Evolutionary conservation across 345 rosid species (phyloP).

Genomic region (Microthlaspi erraticum): DNA sequence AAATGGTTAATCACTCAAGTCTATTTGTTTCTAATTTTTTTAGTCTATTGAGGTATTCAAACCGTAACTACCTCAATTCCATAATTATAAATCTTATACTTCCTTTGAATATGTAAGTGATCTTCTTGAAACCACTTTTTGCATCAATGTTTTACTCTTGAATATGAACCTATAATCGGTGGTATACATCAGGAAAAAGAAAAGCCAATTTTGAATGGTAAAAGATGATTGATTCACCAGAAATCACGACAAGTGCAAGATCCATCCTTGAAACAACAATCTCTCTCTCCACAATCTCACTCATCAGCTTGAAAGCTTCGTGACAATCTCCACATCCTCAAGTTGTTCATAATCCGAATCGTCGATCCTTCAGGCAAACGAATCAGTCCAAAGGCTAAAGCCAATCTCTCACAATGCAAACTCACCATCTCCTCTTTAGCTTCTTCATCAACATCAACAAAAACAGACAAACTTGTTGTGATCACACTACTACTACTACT

Average conservation of each 20-base stretch:
- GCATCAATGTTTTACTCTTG: background rate
- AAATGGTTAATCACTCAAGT: background rate
- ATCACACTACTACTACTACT: slow-evolving; percentile 49
- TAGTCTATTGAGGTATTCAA: background rate
- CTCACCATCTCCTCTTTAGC: slow-evolving; percentile 58
- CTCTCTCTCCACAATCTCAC: slow-evolving; percentile 63
- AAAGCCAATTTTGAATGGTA: background rate
- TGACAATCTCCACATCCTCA: slow-evolving; percentile 87
- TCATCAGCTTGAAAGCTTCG: slow-evolving; percentile 68
- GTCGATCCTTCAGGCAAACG: slow-evolving; percentile 53
- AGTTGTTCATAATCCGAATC: slow-evolving; percentile 65
- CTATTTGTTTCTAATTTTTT: too few species aligned
- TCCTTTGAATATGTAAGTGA: background rate
- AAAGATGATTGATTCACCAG: slow-evolving; percentile 51
- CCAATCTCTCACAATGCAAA: slow-evolving; percentile 78
- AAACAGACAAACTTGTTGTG: slow-evolving; percentile 57
- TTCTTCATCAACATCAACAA: slow-evolving; percentile 71
- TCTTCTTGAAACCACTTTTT: background rate
- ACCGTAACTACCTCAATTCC: slow-evolving; percentile 1
- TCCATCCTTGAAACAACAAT: slow-evolving; percentile 58
- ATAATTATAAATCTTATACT: background rate
- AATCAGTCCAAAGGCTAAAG: slow-evolving; percentile 64
- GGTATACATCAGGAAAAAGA: too few species aligned
- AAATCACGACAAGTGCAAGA: slow-evolving; percentile 67
- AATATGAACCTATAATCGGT: background rate